Conservation (phyloP, 176 grass and related monocot species). For the Triticum turgidum region DNA sequence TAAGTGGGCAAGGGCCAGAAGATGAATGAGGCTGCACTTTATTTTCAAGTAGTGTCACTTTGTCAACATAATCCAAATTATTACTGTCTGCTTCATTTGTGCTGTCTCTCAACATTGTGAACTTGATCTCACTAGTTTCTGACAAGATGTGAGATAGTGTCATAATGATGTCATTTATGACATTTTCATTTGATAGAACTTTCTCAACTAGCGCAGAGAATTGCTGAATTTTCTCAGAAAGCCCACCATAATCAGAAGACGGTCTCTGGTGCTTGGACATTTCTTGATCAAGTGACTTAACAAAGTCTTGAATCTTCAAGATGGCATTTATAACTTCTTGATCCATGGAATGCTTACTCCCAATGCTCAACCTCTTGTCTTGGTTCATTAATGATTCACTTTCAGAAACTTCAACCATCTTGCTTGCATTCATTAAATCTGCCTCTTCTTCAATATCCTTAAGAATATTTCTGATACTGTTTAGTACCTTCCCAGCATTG, state of each 20-base stretch:
- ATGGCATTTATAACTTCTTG: conserved; percentile 69
- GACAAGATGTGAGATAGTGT: conserved; percentile 59
- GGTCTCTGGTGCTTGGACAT: conserved; percentile 52
- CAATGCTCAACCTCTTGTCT: conserved; percentile 33
- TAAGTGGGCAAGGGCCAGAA: conserved; percentile 29
- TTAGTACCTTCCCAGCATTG: conserved; percentile 61
- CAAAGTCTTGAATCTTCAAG: conserved; percentile 82
- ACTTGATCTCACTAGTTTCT: conserved; percentile 72
- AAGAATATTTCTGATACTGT: conserved; percentile 70
- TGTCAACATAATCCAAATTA: conserved; percentile 90
- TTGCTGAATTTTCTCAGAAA: conserved; percentile 67
- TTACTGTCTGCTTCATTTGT: conserved; percentile 76
- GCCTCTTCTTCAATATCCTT: conserved; percentile 85
- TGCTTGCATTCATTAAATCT: conserved; percentile 39
- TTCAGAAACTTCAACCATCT: conserved; percentile 32
- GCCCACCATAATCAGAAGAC: conserved; percentile 49
- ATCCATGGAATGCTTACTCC: conserved; percentile 38
- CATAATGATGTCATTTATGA: conserved; percentile 57
- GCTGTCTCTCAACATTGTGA: conserved; percentile 42
- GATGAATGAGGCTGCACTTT: conserved; percentile 54
- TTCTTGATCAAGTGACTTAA: conserved; percentile 76
- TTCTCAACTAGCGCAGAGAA: conserved; percentile 68
- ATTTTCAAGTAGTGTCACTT: conserved; percentile 98
- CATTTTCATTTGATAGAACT: conserved; percentile 54
- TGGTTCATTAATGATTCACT: conserved; percentile 35